A percentile compares a stretch with the other conserved stretches of the same genome.
Conservation (phyloP, 306 rosid species). For the Malus orientalis region DNA sequence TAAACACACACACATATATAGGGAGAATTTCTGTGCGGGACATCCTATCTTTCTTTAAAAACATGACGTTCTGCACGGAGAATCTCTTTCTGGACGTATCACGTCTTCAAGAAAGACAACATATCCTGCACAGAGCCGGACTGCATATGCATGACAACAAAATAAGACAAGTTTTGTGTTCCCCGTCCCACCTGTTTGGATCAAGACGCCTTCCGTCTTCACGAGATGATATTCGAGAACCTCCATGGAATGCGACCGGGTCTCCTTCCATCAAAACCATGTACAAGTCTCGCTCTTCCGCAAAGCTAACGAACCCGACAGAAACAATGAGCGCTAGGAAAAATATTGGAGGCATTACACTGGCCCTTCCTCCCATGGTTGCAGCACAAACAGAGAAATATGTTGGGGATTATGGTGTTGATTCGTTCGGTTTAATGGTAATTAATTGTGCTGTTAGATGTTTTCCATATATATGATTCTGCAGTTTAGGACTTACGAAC, state of each 20-base stretch:
- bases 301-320: constrained; percentile 9
- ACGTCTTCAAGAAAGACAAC: background rate
- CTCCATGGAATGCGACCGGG: constrained; percentile 35
- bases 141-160: background rate
- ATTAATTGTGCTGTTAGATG: background rate
- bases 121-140: too few relatives aligned
- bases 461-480: background rate
- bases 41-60: too few relatives aligned
- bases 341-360: background rate
- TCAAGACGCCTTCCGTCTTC: constrained; percentile 12
- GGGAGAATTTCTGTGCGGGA: too few relatives aligned
- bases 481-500: background rate
- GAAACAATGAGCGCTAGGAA: constrained; percentile 6
- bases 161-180: background rate
- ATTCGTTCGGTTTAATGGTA: background rate
- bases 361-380: constrained; percentile 10
- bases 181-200: background rate
- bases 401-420: background rate
- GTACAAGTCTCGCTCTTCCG: constrained; percentile 50
- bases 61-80: background rate
- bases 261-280: constrained; percentile 63
- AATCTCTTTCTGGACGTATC: background rate
- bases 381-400: background rate
- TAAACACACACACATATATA: background rate
- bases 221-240: background rate